phyloP scores from a whole-genome alignment of 2,329 filamentous ascomycete species.

The Fusarium anguioides region DNA sequence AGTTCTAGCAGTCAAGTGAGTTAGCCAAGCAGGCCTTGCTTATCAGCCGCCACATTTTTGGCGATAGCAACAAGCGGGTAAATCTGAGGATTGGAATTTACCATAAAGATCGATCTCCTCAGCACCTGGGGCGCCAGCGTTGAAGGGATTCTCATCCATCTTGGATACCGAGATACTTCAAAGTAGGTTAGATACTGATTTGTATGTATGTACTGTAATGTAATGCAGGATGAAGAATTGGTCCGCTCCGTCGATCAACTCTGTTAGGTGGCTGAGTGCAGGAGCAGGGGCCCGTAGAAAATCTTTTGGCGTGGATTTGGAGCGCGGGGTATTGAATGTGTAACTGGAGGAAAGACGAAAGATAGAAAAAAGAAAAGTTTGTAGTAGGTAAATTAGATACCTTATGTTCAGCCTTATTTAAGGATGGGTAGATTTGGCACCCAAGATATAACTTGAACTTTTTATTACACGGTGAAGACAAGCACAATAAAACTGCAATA shows the following conservation, averaged over 20 bases:
- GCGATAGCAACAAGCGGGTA: neutral
- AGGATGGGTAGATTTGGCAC: neutral
- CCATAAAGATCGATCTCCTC: conserved; percentile 71
- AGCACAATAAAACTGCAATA: no score
- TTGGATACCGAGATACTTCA: conserved; percentile 25
- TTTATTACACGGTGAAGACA: neutral
- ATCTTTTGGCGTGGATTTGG: conserved; percentile 39
- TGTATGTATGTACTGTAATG: conserved; percentile 16
- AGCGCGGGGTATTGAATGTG: conserved; percentile 42
- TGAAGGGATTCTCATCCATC: conserved; percentile 43
- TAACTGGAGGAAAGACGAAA: neutral
- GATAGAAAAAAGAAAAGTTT: neutral
- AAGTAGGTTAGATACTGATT: conserved; percentile 12
- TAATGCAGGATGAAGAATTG: conserved; percentile 47
- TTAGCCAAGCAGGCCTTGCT: conserved; percentile 17
- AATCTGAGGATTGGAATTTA: conserved; percentile 45
- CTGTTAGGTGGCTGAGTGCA: conserved; percentile 22
- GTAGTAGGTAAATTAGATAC: no score
- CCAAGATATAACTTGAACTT: neutral
- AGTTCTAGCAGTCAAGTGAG: conserved; percentile 67
- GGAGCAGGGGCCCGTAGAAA: conserved; percentile 38
- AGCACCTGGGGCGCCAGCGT: conserved; percentile 42
- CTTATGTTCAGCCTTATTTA: no score
- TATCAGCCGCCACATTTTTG: conserved; percentile 10
- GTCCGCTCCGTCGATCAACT: conserved; percentile 33